Evolutionary conservation across 208 protist species (phyloP).

Genomic region (Trypanosoma vivax): DNA sequence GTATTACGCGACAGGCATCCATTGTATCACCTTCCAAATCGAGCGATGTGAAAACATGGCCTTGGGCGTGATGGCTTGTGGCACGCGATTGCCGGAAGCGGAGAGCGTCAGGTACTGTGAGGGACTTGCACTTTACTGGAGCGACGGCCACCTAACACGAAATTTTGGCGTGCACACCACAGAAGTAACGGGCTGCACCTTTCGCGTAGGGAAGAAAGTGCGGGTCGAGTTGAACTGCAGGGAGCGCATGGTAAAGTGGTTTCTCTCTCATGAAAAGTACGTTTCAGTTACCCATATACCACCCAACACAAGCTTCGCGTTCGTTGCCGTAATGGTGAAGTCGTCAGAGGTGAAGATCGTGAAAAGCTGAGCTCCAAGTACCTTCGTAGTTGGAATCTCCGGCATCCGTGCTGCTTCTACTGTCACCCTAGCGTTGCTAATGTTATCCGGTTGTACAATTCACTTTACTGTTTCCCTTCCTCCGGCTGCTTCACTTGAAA

Average conservation of each 20-base stretch:
- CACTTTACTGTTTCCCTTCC: not conserved
- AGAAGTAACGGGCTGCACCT: constrained; percentile 34
- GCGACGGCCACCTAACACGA: constrained; percentile 46
- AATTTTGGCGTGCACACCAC: constrained; percentile 27
- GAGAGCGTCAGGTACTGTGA: constrained; percentile 6
- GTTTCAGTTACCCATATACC: constrained; percentile 57
- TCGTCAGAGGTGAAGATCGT: constrained; percentile 51
- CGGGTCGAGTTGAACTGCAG: constrained; percentile 49
- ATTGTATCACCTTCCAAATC: constrained; percentile 46
- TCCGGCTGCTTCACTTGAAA: not conserved
- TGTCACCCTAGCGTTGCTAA: not conserved
- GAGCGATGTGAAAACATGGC: constrained; percentile 41
- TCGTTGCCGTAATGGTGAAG: constrained; percentile 32
- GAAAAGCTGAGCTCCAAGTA: too few species aligned
- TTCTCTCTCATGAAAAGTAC: constrained; percentile 32
- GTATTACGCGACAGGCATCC: constrained; percentile 27
- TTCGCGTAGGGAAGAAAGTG: constrained; percentile 21
- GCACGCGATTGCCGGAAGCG: not conserved
- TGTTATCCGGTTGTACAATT: not conserved
- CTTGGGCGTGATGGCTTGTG: constrained; percentile 35
- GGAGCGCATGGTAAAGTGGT: constrained; percentile 44
- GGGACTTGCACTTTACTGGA: constrained; percentile 58
- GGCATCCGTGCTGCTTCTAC: too few species aligned
- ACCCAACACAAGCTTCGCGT: constrained; percentile 29
- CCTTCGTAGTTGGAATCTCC: too few species aligned